Evolutionary conservation across 768 basidiomycete genomes (phyloP).

Genomic region (Lentinula raphanica): DNA sequence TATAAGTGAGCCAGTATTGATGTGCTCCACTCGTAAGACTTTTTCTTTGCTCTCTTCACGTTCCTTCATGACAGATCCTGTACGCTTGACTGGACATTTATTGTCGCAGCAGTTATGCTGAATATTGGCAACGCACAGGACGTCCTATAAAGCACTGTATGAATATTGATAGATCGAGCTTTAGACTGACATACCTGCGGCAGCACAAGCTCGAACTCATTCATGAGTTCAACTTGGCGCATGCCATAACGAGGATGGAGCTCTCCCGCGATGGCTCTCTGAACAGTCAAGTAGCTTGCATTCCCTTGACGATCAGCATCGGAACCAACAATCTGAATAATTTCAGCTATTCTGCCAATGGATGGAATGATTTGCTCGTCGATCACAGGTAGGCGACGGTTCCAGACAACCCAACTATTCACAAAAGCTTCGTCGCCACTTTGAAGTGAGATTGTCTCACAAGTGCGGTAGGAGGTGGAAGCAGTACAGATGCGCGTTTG

Average conservation of each 20-base stretch:
- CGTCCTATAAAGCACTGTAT: neutral
- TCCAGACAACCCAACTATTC: neutral
- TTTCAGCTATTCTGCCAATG: neutral
- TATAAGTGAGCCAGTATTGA: neutral
- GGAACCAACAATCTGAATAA: neutral
- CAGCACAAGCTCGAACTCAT: neutral
- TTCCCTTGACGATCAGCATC: neutral
- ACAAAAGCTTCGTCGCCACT: neutral
- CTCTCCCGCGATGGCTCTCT: neutral
- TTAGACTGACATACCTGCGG: neutral
- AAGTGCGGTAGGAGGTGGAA: neutral
- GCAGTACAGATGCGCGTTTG: neutral
- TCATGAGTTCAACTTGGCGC: neutral
- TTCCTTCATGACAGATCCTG: neutral
- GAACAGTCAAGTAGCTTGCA: neutral
- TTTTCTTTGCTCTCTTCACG: neutral
- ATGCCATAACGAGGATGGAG: neutral
- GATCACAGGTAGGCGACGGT: neutral
- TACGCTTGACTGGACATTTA: neutral
- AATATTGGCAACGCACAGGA: neutral
- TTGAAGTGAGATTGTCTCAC: neutral
- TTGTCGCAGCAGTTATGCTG: neutral
- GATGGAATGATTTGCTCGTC: neutral
- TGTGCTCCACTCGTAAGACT: neutral
- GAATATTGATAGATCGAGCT: neutral